Base-by-base conservation (phyloP, 164 flowering plant species). In the Umbellularia californica region DNA sequence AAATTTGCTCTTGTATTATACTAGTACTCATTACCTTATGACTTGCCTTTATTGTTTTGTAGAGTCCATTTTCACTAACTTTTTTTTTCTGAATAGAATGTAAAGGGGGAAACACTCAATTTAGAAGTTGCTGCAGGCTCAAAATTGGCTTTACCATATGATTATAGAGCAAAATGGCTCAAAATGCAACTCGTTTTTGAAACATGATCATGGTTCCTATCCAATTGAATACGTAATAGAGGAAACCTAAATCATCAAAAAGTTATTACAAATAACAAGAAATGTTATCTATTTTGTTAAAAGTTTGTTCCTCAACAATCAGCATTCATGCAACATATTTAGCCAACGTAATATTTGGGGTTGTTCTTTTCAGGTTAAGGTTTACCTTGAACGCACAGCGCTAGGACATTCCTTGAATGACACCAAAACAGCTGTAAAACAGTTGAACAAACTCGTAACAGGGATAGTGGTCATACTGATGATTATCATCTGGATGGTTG, bases 371-470 rank as follows among this genome's bases (percentile, higher is more conserved):
- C 90, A 91, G 98, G 90, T 90, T 58, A 89, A 87, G 72, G 93
- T 84, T 65, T 91, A 92, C 82, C 75, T 77, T 0, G 97, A 91
- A 63, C 91, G 96, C n/a, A 93, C 90, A 80, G 77, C 88, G 0
- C 83, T 95, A 50, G 93, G 88, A 14, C 90, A 84, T 81, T 86
- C 98, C 65, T 79, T 95, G 66, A 87, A 84, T 70, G 99, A 93
- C 73, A 84, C 93, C 11, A 93, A 95, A 80, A 93, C 99, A 55
- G 98, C 98, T 9, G 83, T 95, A 70, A 87, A 86, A 76, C 91
- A 95, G 83, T 79, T 95, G 77, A 88, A 90, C 84, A 90, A 79
- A 73, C 81, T 95, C 63, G 75, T 71, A 27, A 83, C 93, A 0
- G 89, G 65, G 10, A 6, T 90, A 17, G 74, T 90, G 65, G 64